Percentiles rank a stretch among this genome's conserved stretches.
Evolutionary conservation across 2,329 filamentous ascomycete genomes (phyloP).

Genomic region (Pseudovirgaria hyperparasitica): DNA sequence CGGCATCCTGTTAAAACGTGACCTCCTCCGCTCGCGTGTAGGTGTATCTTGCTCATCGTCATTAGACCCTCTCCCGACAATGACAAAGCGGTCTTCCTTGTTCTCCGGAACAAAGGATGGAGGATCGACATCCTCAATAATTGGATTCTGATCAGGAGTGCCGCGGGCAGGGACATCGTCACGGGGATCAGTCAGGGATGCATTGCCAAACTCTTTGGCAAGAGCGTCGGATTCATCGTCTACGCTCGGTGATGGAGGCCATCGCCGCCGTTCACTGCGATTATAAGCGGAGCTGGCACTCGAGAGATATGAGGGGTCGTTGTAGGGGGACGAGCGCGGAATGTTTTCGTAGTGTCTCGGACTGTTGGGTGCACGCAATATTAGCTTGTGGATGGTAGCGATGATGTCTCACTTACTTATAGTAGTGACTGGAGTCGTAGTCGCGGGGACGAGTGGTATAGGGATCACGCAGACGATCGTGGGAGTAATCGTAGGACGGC

Average conservation of each 20-base stretch:
- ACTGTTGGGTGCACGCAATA: too few relatives aligned
- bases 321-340: too few relatives aligned
- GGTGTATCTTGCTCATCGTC: constrained; percentile 1
- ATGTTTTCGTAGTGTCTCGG: too few relatives aligned
- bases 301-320: too few relatives aligned
- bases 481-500: too few relatives aligned
- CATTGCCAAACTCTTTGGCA: constrained; percentile 43
- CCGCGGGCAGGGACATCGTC: constrained; percentile 51
- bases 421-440: too few relatives aligned
- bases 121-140: constrained; percentile 48
- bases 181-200: constrained; percentile 16
- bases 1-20: constrained; percentile 11
- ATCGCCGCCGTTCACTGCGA: constrained; percentile 14
- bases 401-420: too few relatives aligned
- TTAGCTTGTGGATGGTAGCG: too few relatives aligned
- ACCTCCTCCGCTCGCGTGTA: constrained; percentile 3
- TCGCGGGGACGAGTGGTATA: too few relatives aligned
- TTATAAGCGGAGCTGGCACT: constrained; percentile 3
- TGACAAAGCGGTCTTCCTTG: constrained; percentile 53
- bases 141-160: constrained; percentile 53
- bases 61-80: constrained; percentile 25
- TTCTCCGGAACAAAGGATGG: constrained; percentile 27
- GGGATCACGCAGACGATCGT: too few relatives aligned
- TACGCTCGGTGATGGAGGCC: constrained; percentile 51
- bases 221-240: constrained; percentile 57